A percentile compares a stretch with the other conserved stretches of the same genome.
phyloP scores from a whole-genome alignment of 176 grass and related monocot genomes.

The Chrysopogon serrulatus region DNA sequence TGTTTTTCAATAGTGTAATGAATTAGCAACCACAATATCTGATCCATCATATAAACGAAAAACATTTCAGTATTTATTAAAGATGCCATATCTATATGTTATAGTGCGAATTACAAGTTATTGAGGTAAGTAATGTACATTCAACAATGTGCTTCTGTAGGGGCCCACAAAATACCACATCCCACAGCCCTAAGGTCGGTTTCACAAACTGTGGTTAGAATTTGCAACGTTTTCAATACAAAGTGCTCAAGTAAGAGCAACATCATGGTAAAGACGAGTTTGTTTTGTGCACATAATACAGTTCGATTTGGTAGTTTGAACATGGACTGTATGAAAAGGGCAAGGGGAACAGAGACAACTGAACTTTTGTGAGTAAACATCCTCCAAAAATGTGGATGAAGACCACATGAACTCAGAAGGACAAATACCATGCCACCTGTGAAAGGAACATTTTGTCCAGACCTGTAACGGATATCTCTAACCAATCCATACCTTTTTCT shows the following conservation, averaged over 20 bases:
- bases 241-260: not conserved
- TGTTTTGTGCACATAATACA: not conserved
- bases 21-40: not conserved
- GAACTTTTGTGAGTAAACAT: not conserved
- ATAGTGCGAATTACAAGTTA: not conserved
- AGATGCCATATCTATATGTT: not conserved
- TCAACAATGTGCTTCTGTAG: not conserved
- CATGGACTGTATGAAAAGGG: not conserved
- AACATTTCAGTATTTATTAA: not conserved
- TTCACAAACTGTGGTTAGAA: not conserved
- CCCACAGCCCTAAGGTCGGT: not conserved
- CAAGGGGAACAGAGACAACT: not conserved
- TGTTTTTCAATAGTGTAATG: not conserved
- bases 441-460: conserved; percentile 26
- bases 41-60: not conserved
- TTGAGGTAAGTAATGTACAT: not conserved
- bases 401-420: not conserved
- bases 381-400: conserved; percentile 3
- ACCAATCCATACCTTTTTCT: not conserved
- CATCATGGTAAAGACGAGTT: not conserved
- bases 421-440: conserved; percentile 8
- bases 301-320: conserved; percentile 9
- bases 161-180: not conserved
- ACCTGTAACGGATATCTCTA: not conserved
- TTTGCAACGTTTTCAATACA: not conserved